These are phyloP conservation scores for Coemansia sp. DNA, from an alignment of 192 early-diverging fungal species.

Conservation along the genomic window DNA sequence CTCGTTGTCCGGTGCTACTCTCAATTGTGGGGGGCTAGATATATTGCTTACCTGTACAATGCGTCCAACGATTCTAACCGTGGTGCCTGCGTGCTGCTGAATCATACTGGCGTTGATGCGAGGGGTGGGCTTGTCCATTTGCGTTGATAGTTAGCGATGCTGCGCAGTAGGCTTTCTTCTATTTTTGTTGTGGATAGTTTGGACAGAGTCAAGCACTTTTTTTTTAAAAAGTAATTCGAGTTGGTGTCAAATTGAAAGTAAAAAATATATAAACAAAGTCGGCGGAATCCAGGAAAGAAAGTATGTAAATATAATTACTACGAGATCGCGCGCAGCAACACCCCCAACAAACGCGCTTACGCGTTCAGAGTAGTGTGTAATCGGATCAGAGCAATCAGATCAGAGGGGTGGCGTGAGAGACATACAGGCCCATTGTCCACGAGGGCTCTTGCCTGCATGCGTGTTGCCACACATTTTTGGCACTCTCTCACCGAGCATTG, in stretches of 20 bases:
- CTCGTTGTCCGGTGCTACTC: background rate
- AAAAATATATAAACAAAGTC: background rate
- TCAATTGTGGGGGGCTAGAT: conserved; percentile 10
- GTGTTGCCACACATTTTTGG: conserved; percentile 2
- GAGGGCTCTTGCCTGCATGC: conserved; percentile 1
- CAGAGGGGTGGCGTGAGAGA: background rate
- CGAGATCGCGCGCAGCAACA: conserved; percentile 2
- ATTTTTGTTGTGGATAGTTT: conserved; percentile 1
- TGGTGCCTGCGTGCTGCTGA: conserved; percentile 44
- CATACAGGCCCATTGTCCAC: background rate
- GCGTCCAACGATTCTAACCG: conserved; percentile 58
- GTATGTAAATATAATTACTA: background rate
- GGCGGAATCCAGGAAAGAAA: background rate
- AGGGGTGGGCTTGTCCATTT: conserved; percentile 57
- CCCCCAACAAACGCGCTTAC: background rate
- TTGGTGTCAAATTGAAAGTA: conserved; percentile 2
- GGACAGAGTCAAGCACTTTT: background rate
- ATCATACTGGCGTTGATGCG: conserved; percentile 62
- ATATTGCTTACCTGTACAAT: conserved; percentile 54
- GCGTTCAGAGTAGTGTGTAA: background rate
- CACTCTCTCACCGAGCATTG: background rate
- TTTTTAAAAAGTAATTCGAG: background rate
- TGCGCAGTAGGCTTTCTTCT: background rate
- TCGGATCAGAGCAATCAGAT: conserved; percentile 4
- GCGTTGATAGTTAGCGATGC: background rate